phyloP scores from a whole-genome alignment of 495 filamentous ascomycete genomes.

The Rusavskia elegans region DNA sequence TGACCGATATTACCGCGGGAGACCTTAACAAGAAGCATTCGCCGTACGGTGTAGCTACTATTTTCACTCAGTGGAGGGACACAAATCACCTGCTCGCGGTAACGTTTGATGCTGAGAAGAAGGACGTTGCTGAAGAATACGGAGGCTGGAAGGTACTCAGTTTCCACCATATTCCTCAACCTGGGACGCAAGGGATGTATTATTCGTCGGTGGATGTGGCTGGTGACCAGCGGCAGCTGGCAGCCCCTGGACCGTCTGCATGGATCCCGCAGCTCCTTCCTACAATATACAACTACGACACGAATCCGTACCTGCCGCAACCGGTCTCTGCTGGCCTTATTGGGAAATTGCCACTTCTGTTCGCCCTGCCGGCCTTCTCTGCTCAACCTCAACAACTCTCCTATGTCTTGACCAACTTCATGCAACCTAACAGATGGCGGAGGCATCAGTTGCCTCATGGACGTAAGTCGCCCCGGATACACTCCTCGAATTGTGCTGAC shows the following conservation, averaged over 20 bases:
- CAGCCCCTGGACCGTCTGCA: not conserved
- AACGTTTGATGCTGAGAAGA: not conserved
- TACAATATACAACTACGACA: slow-evolving; percentile 2
- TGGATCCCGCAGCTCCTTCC: slow-evolving; percentile 13
- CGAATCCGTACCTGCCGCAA: not conserved
- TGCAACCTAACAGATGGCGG: slow-evolving; percentile 4
- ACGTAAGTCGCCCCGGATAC: slow-evolving; percentile 2
- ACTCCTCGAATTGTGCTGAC: not conserved
- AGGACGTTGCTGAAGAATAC: not conserved
- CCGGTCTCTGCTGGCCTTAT: slow-evolving; percentile 4
- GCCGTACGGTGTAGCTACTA: not conserved
- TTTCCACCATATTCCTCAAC: not conserved
- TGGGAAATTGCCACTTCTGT: slow-evolving; percentile 9
- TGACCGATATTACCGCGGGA: not conserved
- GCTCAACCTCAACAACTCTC: not conserved
- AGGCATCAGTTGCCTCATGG: not conserved
- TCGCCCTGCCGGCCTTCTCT: slow-evolving; percentile 13
- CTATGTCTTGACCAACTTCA: not conserved
- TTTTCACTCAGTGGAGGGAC: slow-evolving; percentile 7
- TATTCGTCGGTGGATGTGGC: not conserved
- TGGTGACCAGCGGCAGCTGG: not conserved
- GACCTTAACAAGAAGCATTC: not conserved
- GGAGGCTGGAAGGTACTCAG: not conserved
- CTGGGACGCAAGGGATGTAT: not conserved
- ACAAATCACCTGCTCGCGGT: slow-evolving; percentile 6